Percentiles rank a stretch among this genome's conserved stretches.
These are phyloP conservation scores for Penicillium vulpinum DNA, from an alignment of 2,329 filamentous ascomycete genomes.

Conservation along the genomic window DNA sequence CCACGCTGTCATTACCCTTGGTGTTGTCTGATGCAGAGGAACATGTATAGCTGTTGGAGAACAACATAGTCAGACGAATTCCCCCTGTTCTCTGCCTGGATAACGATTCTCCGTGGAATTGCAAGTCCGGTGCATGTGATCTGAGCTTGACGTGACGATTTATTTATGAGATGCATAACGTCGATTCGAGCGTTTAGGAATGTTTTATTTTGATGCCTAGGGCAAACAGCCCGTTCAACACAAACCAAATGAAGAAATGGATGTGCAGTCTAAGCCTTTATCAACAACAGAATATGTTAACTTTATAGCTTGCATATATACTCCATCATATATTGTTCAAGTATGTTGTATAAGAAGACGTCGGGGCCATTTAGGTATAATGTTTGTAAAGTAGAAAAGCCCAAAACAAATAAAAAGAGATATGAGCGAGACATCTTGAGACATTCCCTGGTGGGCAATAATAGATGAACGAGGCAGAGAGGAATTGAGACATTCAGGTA, in stretches of 20 bases:
- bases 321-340: not conserved
- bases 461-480: no score
- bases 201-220: not conserved
- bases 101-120: not conserved
- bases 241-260: not conserved
- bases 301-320: not conserved
- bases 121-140: not conserved
- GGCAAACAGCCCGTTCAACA: not conserved
- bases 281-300: not conserved
- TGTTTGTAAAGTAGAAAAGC: not conserved
- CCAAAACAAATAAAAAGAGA: not conserved
- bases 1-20: conserved; percentile 9
- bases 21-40: not conserved
- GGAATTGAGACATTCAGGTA: not conserved
- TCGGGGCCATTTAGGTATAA: no score
- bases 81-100: not conserved
- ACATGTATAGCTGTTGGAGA: not conserved
- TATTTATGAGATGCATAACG: not conserved
- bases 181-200: not conserved
- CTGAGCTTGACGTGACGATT: not conserved
- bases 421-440: not conserved
- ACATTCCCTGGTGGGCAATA: no score
- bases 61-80: not conserved
- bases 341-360: no score
- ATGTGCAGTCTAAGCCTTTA: not conserved